Conservation (phyloP, 192 early-diverging fungal genomes). For the Borealophlyctis nickersoniae region DNA sequence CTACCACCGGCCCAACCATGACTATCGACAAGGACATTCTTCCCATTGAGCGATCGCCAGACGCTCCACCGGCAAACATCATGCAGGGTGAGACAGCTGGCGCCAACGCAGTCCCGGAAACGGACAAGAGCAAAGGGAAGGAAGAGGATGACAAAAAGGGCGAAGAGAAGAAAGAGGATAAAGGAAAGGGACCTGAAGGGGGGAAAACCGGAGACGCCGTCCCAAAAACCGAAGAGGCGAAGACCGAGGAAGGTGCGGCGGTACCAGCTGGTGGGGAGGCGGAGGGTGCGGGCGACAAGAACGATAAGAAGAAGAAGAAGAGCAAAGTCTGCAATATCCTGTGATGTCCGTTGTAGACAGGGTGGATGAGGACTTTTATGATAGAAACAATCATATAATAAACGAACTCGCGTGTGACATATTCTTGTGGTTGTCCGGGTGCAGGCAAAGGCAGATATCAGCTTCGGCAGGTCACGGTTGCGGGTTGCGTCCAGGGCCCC, state of each 20-base stretch:
- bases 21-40: background rate
- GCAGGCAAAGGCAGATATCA: no score
- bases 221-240: background rate
- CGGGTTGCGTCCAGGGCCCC: no score
- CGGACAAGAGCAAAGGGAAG: background rate
- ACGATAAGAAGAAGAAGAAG: background rate
- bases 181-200: background rate
- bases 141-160: slow-evolving; percentile 1
- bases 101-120: background rate
- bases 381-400: no score
- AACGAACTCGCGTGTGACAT: no score
- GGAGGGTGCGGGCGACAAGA: background rate
- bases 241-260: slow-evolving; percentile 1
- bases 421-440: no score
- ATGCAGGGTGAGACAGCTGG: background rate
- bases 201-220: background rate
- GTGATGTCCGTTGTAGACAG: no score
- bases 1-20: background rate
- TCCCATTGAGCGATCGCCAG: background rate
- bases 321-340: no score
- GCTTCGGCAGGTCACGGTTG: no score
- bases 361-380: no score
- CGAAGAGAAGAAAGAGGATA: slow-evolving; percentile 3
- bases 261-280: background rate
- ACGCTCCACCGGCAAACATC: background rate